Conservation (phyloP, 257 asterid genomes). For the Coffea eugenioides region DNA sequence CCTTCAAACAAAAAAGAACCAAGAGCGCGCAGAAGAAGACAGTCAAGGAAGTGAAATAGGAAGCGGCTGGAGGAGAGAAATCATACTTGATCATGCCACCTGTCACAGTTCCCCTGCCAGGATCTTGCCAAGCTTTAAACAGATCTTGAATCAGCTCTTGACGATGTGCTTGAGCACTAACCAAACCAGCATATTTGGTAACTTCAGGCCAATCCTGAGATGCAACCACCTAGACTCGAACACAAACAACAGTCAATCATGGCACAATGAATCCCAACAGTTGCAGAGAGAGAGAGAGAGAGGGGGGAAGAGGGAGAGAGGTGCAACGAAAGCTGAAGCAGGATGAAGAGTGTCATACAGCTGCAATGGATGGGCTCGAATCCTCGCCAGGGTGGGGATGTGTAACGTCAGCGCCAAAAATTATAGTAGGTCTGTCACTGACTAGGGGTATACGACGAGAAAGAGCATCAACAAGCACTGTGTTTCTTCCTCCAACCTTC, state of each 20-base stretch:
- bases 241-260: slow-evolving; percentile 12
- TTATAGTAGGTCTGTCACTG: slow-evolving; percentile 86
- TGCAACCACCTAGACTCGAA: slow-evolving; percentile 78
- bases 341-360: slow-evolving; percentile 40
- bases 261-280: neutral
- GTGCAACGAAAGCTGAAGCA: neutral
- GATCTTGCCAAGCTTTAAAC: slow-evolving; percentile 87
- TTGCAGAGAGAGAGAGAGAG: neutral
- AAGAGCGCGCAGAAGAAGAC: neutral
- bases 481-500: slow-evolving; percentile 95
- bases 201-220: slow-evolving; percentile 99
- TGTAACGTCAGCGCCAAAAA: slow-evolving; percentile 98
- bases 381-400: slow-evolving; percentile 99
- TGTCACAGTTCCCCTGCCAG: slow-evolving; percentile 64
- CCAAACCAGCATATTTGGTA: slow-evolving; percentile 92
- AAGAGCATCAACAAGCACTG: slow-evolving; percentile 84
- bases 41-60: neutral
- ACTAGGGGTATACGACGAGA: slow-evolving; percentile 90
- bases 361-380: slow-evolving; percentile 99
- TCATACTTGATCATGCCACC: slow-evolving; percentile 96
- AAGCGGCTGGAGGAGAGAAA: neutral
- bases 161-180: slow-evolving; percentile 93
- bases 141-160: slow-evolving; percentile 93
- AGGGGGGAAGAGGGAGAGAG: neutral
- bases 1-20: neutral